Evolutionary conservation across 495 filamentous ascomycete species (phyloP).

Genomic region (Podospora comata): DNA sequence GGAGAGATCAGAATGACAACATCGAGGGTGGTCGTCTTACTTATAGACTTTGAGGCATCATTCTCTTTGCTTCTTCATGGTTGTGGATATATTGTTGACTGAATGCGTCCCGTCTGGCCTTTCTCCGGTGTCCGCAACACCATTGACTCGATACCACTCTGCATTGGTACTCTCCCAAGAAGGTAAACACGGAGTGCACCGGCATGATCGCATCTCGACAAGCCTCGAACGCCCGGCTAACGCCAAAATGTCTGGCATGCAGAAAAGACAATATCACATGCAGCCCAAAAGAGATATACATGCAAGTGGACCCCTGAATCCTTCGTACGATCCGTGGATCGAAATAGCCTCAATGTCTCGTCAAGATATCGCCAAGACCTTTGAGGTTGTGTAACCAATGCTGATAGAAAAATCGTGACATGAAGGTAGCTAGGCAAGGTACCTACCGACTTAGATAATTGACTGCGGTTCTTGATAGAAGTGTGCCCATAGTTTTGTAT

Average conservation of each 20-base stretch:
- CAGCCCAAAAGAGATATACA: background rate
- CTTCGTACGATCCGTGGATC: background rate
- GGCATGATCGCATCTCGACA: background rate
- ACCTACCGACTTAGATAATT: too few species aligned
- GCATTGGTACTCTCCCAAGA: constrained; percentile 13
- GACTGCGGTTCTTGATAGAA: background rate
- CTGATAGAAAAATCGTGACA: background rate
- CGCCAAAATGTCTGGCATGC: background rate
- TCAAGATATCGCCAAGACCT: background rate
- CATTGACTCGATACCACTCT: constrained; percentile 2
- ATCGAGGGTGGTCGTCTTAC: constrained; percentile 9
- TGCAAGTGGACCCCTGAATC: background rate
- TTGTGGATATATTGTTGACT: background rate
- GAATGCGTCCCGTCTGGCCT: background rate
- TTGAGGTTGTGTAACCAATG: background rate
- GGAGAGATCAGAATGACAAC: constrained; percentile 11
- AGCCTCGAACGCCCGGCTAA: background rate
- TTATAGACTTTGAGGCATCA: constrained; percentile 6
- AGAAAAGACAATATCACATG: background rate
- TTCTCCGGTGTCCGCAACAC: constrained; percentile 2
- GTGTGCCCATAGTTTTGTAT: background rate
- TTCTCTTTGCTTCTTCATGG: background rate
- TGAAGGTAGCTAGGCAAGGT: background rate
- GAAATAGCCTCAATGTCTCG: background rate
- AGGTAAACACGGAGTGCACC: background rate